Evolutionary conservation across 768 basidiomycete species (phyloP), one percentile per base, ranked within the genome.

Genomic region (Hygrocybe coccinea): DNA sequence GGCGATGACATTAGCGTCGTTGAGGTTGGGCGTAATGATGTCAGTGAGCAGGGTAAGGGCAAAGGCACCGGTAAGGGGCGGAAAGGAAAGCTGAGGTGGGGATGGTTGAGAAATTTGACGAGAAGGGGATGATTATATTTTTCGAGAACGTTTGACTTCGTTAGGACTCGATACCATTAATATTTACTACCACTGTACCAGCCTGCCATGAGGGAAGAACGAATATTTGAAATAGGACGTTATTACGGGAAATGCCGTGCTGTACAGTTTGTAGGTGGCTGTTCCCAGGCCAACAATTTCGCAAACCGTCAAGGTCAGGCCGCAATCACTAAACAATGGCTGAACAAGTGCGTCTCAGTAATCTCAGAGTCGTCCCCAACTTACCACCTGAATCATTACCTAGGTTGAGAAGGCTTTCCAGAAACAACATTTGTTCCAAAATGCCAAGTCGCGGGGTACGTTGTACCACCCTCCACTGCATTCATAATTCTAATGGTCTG

Each of bases 361-460:
- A 39, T 47, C 19, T 15, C 15, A 34, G 8, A 10, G 19, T 37
- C 15, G 6, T 4, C 35, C 43, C 12, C 34, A 14, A 12, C 49
- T 43, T 5, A 50, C 48, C 49, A 34, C 15, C 24, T 14, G 9
- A 54, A 14, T 11, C 21, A 53, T 29, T 52, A 19, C 2, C 7
- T 21, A 97, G 89, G 85, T 95, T 70, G 95, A 98, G 77, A 97
- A 95, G 77, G 90, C 91, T 59, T 99, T 81, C 81, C 95, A 97
- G 77, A 97, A 97, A 79, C 97, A 99, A 74, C 82, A 86, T 70
- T 83, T 99, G 71, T 99, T 99, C 85, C 93, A 95, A 76, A 95
- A 95, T 76, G 81, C 91, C 72, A 98, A 98, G 83, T 79, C 83
- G 63, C 86, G 86, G 69, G 90, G 93, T 95, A 74, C 68, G 91